These are phyloP conservation scores for Microthyrium microscopicum DNA, from an alignment of 2,329 filamentous ascomycete species.

Conservation along the genomic window DNA sequence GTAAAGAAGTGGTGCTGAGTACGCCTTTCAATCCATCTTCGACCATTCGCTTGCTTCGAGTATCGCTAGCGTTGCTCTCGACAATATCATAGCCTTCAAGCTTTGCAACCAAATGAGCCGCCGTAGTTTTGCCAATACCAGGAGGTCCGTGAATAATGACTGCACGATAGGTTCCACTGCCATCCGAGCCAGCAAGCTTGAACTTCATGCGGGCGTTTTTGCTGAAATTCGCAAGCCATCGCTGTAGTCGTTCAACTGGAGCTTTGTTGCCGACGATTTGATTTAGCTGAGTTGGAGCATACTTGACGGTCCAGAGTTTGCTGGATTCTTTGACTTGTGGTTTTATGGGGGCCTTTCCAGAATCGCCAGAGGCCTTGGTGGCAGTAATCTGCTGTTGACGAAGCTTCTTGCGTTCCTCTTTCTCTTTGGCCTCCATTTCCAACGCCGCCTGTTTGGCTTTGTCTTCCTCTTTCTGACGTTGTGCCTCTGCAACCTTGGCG, in stretches of 20 bases:
- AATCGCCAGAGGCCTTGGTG: conserved; percentile 16
- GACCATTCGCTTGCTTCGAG: conserved; percentile 87
- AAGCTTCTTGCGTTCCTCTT: conserved; percentile 34
- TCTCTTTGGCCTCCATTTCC: conserved; percentile 72
- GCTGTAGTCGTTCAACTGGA: conserved; percentile 75
- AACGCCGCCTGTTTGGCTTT: conserved; percentile 65
- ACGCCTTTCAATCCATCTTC: conserved; percentile 79
- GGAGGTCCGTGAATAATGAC: conserved; percentile 91
- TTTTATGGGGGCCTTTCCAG: not conserved
- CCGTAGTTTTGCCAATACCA: conserved; percentile 94
- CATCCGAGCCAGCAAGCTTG: conserved; percentile 67
- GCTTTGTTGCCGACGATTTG: conserved; percentile 94
- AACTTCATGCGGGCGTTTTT: conserved; percentile 68
- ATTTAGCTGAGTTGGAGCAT: conserved; percentile 66
- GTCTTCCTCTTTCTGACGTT: conserved; percentile 68
- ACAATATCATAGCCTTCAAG: conserved; percentile 85
- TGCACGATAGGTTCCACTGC: conserved; percentile 67
- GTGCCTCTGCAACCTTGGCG: conserved; percentile 69
- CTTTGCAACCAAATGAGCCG: conserved; percentile 84
- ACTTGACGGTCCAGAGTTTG: conserved; percentile 77
- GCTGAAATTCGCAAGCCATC: conserved; percentile 71
- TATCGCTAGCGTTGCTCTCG: conserved; percentile 91
- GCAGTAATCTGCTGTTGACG: conserved; percentile 33
- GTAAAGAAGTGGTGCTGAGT: conserved; percentile 80
- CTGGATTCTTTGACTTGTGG: not conserved